These are phyloP conservation scores for Esteya vermicola DNA, from an alignment of 2,329 filamentous ascomycete species.

Conservation along the genomic window DNA sequence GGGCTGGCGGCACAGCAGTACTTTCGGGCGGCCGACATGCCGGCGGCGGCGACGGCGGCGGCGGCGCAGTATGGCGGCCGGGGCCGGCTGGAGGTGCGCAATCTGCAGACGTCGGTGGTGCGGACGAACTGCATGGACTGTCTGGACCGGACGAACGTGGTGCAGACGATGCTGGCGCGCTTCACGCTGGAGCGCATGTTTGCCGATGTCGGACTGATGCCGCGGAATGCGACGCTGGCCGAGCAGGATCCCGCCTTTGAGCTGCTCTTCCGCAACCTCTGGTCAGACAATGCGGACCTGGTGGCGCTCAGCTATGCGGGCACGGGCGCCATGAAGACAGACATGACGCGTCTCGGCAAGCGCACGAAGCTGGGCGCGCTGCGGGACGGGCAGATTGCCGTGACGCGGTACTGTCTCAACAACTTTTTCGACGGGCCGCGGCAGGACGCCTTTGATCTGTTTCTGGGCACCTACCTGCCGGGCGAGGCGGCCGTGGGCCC, in stretches of 20 bases:
- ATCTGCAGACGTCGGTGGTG: constrained; percentile 76
- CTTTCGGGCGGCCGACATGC: constrained; percentile 82
- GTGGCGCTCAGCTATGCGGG: constrained; percentile 89
- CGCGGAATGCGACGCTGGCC: constrained; percentile 61
- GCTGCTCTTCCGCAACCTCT: constrained; percentile 86
- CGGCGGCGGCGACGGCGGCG: constrained; percentile 46
- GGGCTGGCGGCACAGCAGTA: constrained; percentile 71
- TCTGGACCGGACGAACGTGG: constrained; percentile 91
- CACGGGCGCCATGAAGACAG: constrained; percentile 94
- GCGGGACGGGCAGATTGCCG: constrained; percentile 75
- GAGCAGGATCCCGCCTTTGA: constrained; percentile 71
- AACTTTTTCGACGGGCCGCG: constrained; percentile 90
- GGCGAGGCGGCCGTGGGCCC: constrained; percentile 53
- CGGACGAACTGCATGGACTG: constrained; percentile 99
- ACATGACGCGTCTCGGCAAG: constrained; percentile 86
- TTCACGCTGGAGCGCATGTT: constrained; percentile 83
- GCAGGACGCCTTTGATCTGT: constrained; percentile 91
- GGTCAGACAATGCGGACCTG: constrained; percentile 96
- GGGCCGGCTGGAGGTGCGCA: constrained; percentile 63
- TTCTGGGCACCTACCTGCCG: constrained; percentile 75
- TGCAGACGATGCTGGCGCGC: constrained; percentile 91
- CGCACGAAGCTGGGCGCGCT: constrained; percentile 74
- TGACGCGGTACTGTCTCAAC: constrained; percentile 82
- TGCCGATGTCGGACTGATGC: constrained; percentile 66
- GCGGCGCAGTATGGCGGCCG: constrained; percentile 34